A percentile compares a stretch with the other conserved stretches of the same genome.
These are phyloP conservation scores for Endotrypanum monterogeii DNA, from an alignment of 208 protist genomes.

Conservation along the genomic window DNA sequence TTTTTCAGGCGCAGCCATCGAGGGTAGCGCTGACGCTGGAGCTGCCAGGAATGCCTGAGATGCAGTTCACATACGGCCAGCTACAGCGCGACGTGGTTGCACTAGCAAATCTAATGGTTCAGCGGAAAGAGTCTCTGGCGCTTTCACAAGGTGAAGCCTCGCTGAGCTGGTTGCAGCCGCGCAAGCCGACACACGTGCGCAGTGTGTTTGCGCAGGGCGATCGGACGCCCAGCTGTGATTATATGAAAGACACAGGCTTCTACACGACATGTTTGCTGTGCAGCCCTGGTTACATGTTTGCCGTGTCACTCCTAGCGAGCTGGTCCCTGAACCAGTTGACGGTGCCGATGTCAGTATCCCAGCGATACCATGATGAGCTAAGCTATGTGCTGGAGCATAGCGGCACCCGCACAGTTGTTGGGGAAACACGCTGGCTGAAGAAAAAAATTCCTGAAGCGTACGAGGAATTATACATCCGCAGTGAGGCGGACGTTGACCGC, in stretches of 20 bases:
- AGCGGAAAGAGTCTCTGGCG: conserved; percentile 50
- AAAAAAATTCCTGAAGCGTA: conserved; percentile 70
- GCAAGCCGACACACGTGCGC: conserved; percentile 48
- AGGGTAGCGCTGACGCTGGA: conserved; percentile 75
- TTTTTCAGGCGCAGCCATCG: conserved; percentile 61
- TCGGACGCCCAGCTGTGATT: conserved; percentile 63
- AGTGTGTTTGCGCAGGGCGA: conserved; percentile 70
- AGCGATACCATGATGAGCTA: conserved; percentile 74
- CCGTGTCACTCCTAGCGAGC: conserved; percentile 70
- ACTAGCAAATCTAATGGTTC: conserved; percentile 60
- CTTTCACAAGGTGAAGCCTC: conserved; percentile 34
- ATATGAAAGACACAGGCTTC: conserved; percentile 63
- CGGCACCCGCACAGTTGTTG: conserved; percentile 54
- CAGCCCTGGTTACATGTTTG: conserved; percentile 70
- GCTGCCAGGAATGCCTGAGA: conserved; percentile 42
- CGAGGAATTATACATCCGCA: conserved; percentile 38
- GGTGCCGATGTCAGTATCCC: conserved; percentile 71
- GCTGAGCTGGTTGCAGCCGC: conserved; percentile 71
- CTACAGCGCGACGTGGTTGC: conserved; percentile 82
- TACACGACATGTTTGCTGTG: conserved; percentile 68
- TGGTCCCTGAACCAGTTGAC: conserved; percentile 83
- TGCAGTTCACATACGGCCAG: conserved; percentile 72
- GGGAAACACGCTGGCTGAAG: conserved; percentile 46
- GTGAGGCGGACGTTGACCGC: conserved; percentile 23
- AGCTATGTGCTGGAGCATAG: conserved; percentile 87